phyloP scores from a whole-genome alignment of 345 rosid genomes.

The Murraya koenigii region DNA sequence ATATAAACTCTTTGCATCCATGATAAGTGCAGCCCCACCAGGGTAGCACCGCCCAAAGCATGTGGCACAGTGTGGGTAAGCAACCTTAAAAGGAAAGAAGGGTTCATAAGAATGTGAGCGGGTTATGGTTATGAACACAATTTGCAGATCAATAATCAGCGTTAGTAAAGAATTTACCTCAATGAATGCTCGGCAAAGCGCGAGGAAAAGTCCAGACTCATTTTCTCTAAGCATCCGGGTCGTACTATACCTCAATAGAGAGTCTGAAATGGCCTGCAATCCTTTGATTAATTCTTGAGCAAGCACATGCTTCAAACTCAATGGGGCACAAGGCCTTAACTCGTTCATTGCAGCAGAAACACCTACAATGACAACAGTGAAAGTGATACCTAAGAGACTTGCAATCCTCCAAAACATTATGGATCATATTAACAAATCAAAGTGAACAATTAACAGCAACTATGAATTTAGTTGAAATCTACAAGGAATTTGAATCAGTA shows the following conservation, averaged over 20 bases:
- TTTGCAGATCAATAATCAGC: background rate
- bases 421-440: constrained; percentile 23
- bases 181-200: constrained; percentile 83
- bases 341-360: constrained; percentile 94
- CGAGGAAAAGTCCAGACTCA: constrained; percentile 80
- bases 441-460: background rate
- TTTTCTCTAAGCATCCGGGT: constrained; percentile 89
- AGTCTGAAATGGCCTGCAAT: constrained; percentile 79
- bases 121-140: background rate
- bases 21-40: constrained; percentile 67
- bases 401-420: constrained; percentile 11
- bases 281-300: constrained; percentile 82
- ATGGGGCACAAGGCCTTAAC: constrained; percentile 85
- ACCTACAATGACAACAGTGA: constrained; percentile 41
- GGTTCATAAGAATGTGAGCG: constrained; percentile 1
- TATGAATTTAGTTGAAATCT: background rate
- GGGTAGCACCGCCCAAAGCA: constrained; percentile 94
- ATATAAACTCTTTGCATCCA: constrained; percentile 68
- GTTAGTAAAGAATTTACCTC: constrained; percentile 48
- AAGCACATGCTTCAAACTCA: constrained; percentile 71
- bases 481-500: background rate
- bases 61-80: constrained; percentile 73
- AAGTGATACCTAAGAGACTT: background rate
- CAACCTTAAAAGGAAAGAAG: constrained; percentile 52
- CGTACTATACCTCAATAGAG: constrained; percentile 75